Conservation (phyloP, 2,329 filamentous ascomycete genomes). For the Trichoderma endophyticum region DNA sequence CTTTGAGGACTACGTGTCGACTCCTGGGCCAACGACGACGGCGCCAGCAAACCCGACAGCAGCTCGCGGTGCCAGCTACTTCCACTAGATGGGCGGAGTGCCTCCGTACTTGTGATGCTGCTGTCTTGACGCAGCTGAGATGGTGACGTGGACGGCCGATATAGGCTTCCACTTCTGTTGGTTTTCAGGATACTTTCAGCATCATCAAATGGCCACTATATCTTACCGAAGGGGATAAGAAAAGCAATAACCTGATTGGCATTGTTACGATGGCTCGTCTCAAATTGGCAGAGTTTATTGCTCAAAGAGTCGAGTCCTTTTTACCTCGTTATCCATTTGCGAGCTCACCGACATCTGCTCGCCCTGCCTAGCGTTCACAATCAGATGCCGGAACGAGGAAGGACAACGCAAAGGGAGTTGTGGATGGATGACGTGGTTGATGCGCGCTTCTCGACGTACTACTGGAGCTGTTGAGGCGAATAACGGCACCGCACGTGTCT, state of each 20-base stretch:
- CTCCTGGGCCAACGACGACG: constrained; percentile 28
- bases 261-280: neutral
- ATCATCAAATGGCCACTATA: neutral
- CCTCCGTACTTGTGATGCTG: constrained; percentile 23
- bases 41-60: constrained; percentile 20
- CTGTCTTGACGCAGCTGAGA: neutral
- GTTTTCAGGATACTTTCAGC: constrained; percentile 26
- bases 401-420: neutral
- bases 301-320: neutral
- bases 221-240: neutral
- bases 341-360: neutral
- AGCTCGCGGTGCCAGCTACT: constrained; percentile 35
- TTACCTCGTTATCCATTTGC: neutral
- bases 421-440: neutral
- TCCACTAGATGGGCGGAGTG: constrained; percentile 32
- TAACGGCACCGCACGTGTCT: neutral
- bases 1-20: constrained; percentile 52
- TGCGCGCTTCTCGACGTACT: neutral
- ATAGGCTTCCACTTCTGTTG: neutral
- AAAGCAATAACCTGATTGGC: neutral
- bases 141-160: neutral
- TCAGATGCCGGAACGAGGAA: neutral
- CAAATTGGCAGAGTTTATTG: neutral
- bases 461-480: neutral
- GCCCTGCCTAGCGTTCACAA: neutral